Conservation (phyloP, 306 rosid genomes). For the Pyrus bretschneideri region DNA sequence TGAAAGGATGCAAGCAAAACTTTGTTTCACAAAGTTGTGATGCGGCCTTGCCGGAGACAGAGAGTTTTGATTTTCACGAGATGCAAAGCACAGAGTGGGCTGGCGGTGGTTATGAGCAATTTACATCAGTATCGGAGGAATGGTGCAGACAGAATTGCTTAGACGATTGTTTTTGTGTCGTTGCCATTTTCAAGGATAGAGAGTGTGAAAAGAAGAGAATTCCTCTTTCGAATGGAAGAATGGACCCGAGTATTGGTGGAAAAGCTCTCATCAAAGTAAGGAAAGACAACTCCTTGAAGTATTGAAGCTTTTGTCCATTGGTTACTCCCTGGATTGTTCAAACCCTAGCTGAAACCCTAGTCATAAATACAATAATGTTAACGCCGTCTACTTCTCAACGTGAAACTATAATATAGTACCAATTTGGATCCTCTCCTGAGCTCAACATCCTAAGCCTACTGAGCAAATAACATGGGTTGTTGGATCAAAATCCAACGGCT, state of each 20-base stretch:
- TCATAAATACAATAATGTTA: too few relatives aligned
- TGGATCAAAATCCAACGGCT: too few relatives aligned
- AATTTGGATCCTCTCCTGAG: too few relatives aligned
- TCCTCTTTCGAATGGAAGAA: slow-evolving; percentile 21
- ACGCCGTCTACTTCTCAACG: too few relatives aligned
- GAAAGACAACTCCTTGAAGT: background rate
- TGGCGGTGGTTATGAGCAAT: background rate
- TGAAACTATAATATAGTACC: too few relatives aligned
- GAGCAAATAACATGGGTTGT: too few relatives aligned
- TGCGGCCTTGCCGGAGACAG: background rate
- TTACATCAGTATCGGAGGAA: background rate
- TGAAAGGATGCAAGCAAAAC: slow-evolving; percentile 20
- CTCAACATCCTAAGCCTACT: too few relatives aligned
- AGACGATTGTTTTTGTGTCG: slow-evolving; percentile 25
- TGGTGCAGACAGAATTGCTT: slow-evolving; percentile 27
- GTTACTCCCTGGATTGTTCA: too few relatives aligned
- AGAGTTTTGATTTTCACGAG: background rate
- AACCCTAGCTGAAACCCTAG: too few relatives aligned
- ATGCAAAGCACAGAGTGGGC: slow-evolving; percentile 9
- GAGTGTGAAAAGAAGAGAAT: slow-evolving; percentile 17
- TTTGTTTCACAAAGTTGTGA: slow-evolving; percentile 31
- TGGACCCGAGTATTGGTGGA: background rate
- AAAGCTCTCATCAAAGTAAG: slow-evolving; percentile 27
- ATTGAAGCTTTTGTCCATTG: too few relatives aligned
- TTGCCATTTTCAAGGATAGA: background rate